phyloP scores from a whole-genome alignment of 2,329 filamentous ascomycete species.

The Phyllosticta paracitricarpa region DNA sequence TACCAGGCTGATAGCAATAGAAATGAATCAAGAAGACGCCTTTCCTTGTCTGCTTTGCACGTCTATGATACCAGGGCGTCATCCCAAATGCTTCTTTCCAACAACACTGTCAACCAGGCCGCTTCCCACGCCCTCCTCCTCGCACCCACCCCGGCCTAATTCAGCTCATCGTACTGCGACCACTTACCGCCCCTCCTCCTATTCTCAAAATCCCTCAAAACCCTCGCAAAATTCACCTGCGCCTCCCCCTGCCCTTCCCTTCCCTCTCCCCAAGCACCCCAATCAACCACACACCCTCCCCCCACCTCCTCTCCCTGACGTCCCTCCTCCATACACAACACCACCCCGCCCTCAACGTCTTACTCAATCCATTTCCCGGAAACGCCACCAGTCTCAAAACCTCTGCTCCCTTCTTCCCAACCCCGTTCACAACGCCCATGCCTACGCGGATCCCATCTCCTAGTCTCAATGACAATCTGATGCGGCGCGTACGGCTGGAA shows the following conservation, averaged over 20 bases:
- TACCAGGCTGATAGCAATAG: too few relatives aligned
- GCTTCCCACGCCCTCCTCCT: too few relatives aligned
- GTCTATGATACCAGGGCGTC: too few relatives aligned
- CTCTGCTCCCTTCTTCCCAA: not conserved
- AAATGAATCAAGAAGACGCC: too few relatives aligned
- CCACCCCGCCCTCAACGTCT: not conserved
- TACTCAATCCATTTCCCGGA: not conserved
- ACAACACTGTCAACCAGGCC: too few relatives aligned
- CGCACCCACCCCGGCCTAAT: not conserved
- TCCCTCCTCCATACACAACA: not conserved
- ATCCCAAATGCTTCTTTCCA: too few relatives aligned
- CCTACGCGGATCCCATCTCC: constrained; percentile 43
- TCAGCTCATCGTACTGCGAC: not conserved
- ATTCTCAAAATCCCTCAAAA: not conserved
- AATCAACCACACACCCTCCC: not conserved
- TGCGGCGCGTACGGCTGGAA: constrained; percentile 50
- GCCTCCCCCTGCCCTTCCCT: too few relatives aligned
- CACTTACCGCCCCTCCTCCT: not conserved
- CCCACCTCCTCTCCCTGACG: not conserved
- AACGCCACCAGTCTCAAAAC: not conserved
- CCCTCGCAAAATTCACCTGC: not conserved
- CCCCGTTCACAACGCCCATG: not conserved
- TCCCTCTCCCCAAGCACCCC: not conserved
- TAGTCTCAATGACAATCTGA: constrained; percentile 21
- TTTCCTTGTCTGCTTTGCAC: too few relatives aligned